These are phyloP conservation scores for Fusarium clavum DNA, from an alignment of 2,329 filamentous ascomycete genomes.

Conservation along the genomic window DNA sequence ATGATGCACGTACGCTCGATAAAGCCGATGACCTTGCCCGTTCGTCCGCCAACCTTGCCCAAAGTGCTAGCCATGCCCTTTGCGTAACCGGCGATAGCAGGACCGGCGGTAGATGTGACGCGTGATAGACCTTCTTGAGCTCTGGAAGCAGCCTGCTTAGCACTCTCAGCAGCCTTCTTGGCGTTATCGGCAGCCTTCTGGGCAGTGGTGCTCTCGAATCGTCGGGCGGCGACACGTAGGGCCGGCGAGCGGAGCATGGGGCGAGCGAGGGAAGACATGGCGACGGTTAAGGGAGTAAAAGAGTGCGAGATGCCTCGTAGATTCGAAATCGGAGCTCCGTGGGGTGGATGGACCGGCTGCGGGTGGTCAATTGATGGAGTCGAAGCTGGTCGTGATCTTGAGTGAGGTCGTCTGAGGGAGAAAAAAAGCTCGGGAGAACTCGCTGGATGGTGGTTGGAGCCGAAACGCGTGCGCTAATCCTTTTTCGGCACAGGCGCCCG, in stretches of 20 bases:
- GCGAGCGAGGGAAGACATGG: constrained; percentile 54
- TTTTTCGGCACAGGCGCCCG: constrained; percentile 42
- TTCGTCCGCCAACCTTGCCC: constrained; percentile 83
- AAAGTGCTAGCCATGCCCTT: constrained; percentile 74
- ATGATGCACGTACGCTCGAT: constrained; percentile 79
- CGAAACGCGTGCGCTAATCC: constrained; percentile 47
- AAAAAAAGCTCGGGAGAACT: constrained; percentile 64
- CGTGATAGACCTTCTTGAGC: constrained; percentile 85
- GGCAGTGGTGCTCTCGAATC: constrained; percentile 70
- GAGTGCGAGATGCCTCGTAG: constrained; percentile 39
- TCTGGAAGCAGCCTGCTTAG: constrained; percentile 64
- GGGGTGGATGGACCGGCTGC: constrained; percentile 42
- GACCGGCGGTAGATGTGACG: constrained; percentile 83
- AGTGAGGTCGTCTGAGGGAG: constrained; percentile 51
- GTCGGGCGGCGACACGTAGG: constrained; percentile 62
- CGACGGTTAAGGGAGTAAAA: constrained; percentile 45
- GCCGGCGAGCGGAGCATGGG: constrained; percentile 60
- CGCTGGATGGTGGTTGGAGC: constrained; percentile 50
- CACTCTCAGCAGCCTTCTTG: constrained; percentile 48
- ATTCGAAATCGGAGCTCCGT: constrained; percentile 47
- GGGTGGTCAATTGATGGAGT: constrained; percentile 54
- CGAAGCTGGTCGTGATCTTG: constrained; percentile 45
- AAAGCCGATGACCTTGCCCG: constrained; percentile 80
- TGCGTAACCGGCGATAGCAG: constrained; percentile 77
- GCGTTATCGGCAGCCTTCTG: constrained; percentile 59